Base-by-base conservation (phyloP, 2,329 filamentous ascomycete species). In the Fusarium nygamai region DNA sequence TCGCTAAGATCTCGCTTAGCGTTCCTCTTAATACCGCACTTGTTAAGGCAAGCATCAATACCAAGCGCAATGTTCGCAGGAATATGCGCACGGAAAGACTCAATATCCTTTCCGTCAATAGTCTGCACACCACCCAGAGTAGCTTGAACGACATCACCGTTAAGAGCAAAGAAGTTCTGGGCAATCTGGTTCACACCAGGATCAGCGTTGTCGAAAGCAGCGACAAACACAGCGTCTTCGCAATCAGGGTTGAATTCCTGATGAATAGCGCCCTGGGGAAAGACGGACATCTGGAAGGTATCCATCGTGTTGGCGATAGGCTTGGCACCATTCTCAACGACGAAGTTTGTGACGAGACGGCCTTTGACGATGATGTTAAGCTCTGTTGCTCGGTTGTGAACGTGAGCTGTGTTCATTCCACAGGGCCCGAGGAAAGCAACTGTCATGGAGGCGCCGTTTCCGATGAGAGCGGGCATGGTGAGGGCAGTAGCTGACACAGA, bases 221-320 rank as follows among this genome's bases (percentile, higher is more conserved):
- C 86, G 11, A 88, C 84, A 73, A 88, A 88, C 12, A 85, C 82
- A 27, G 86, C 82, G 24, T 84, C 81, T 46, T 83, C 81, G 76
- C 87, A 88, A 65, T 85, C 83, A 6, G 86, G 86, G 78, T 89
- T 89, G 78, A 85, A 88, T 70, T 88, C 85, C 5, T 84, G 84
- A 73, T 89, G 87, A 16, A 88, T 81, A 7, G 84, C 82, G 10
- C 87, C 87, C 72, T 86, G 82, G 5, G 86, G 86, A 77, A 88
- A 88, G 16, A 87, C 83, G 19, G 84, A 81, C 83, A 87, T 86
- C 69, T 86, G 83, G 67, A 81, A 84, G 8, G 78, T 79, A 6
- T 78, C 75, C 60, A 87, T 76, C 43, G 80, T 82, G 72, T 83
- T 84, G 58, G 73, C 74, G 57, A 85, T 82, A 31, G 83, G 79